These are phyloP conservation scores for Conticribra weissflogii DNA, from an alignment of 108 stramenopile genomes.

Conservation along the genomic window DNA sequence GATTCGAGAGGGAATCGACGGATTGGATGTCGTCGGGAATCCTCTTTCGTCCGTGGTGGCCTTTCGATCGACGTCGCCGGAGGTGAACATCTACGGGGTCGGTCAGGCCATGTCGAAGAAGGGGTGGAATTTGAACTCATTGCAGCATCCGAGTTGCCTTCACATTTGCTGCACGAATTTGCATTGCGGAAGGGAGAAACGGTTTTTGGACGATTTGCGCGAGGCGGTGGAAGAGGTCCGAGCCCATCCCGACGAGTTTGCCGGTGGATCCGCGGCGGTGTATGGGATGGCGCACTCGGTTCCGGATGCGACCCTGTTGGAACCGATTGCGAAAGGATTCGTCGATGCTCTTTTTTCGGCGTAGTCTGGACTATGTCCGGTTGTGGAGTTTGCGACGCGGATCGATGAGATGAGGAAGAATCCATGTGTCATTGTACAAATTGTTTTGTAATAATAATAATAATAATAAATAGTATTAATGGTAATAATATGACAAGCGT, in stretches of 20 bases:
- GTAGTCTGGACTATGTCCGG: too few relatives aligned
- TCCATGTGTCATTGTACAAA: too few relatives aligned
- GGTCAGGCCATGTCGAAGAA: constrained; percentile 59
- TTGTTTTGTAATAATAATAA: too few relatives aligned
- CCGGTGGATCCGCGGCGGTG: constrained; percentile 71
- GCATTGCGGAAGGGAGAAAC: constrained; percentile 33
- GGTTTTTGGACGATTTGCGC: constrained; percentile 69
- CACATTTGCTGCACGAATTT: constrained; percentile 79
- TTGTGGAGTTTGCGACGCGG: too few relatives aligned
- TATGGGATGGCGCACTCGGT: constrained; percentile 55
- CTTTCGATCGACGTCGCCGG: constrained; percentile 24
- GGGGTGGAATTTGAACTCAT: constrained; percentile 82
- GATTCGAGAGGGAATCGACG: constrained; percentile 51
- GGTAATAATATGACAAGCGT: too few relatives aligned
- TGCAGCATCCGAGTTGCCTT: constrained; percentile 80
- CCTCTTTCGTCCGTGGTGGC: constrained; percentile 83
- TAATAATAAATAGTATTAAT: too few relatives aligned
- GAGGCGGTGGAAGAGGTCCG: constrained; percentile 55
- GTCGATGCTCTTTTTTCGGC: constrained; percentile 22
- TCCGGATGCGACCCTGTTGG: constrained; percentile 17
- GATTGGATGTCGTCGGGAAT: constrained; percentile 55
- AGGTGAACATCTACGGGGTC: constrained; percentile 67
- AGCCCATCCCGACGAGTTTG: constrained; percentile 20
- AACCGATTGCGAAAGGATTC: constrained; percentile 10
- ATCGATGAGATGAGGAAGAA: too few relatives aligned